Conservation (phyloP, 805 yeast species). For the Cyberlindnera americana region DNA sequence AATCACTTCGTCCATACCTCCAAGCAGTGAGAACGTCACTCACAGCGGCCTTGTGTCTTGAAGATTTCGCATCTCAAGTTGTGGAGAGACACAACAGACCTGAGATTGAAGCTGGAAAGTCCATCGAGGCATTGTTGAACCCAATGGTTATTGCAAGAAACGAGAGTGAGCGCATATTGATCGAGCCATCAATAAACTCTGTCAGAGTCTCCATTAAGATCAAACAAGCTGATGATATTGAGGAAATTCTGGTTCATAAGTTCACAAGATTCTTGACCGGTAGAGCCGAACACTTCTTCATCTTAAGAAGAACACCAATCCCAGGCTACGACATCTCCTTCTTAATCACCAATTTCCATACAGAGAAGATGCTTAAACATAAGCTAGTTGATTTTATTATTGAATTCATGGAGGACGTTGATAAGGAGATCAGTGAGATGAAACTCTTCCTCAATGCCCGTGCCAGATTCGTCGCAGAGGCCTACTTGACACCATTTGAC, state of each 20-base stretch:
- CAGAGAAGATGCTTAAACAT: constrained; percentile 92
- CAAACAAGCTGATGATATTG: constrained; percentile 97
- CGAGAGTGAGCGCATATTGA: constrained; percentile 86
- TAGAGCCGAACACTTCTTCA: constrained; percentile 92
- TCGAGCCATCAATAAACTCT: constrained; percentile 92
- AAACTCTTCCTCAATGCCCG: constrained; percentile 94
- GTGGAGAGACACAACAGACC: constrained; percentile 98
- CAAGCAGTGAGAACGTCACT: constrained; percentile 91
- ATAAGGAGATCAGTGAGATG: constrained; percentile 98
- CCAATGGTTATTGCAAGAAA: constrained; percentile 90
- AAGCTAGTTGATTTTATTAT: constrained; percentile 95
- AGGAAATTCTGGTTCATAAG: constrained; percentile 88
- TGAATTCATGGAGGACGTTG: constrained; percentile 99
- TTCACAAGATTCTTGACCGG: constrained; percentile 91
- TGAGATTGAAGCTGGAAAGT: constrained; percentile 83
- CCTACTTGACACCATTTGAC: constrained; percentile 87
- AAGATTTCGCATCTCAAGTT: constrained; percentile 90
- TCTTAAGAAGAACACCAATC: constrained; percentile 87
- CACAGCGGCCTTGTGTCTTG: constrained; percentile 89
- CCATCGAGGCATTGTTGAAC: constrained; percentile 80
- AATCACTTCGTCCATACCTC: constrained; percentile 92
- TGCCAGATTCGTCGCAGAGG: constrained; percentile 97
- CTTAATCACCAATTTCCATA: constrained; percentile 88
- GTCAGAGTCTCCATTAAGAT: constrained; percentile 87
- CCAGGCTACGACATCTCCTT: constrained; percentile 92